phyloP scores from a whole-genome alignment of 371 early-diverging fungal genomes.

The Mortierella sp. region DNA sequence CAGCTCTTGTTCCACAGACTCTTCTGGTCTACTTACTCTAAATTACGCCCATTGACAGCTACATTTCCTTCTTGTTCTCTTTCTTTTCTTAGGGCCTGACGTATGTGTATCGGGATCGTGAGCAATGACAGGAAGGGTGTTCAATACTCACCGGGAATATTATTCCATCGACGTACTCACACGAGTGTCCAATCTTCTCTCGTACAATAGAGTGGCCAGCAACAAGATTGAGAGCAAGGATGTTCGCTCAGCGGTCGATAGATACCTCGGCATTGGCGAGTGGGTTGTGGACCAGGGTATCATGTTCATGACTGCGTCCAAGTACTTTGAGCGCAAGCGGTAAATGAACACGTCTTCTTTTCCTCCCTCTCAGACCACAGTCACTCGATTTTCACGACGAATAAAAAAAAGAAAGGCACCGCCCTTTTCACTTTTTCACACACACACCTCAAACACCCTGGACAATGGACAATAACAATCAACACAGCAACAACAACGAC shows the following conservation, averaged over 20 bases:
- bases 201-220: conserved; percentile 63
- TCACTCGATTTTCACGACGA: not conserved
- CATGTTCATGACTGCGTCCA: conserved; percentile 66
- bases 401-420: not conserved
- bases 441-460: not conserved
- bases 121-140: not conserved
- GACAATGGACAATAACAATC: not conserved
- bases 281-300: conserved; percentile 75
- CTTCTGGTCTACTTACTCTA: not conserved
- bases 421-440: not conserved
- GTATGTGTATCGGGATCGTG: conserved; percentile 12
- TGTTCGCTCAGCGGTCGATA: conserved; percentile 64
- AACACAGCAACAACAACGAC: not conserved
- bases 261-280: conserved; percentile 78
- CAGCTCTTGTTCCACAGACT: no score
- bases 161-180: not conserved
- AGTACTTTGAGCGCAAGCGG: conserved; percentile 74
- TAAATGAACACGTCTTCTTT: not conserved
- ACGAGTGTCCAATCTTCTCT: not conserved
- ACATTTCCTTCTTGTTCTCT: not conserved
- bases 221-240: conserved; percentile 72
- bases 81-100: conserved; percentile 32
- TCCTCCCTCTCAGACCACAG: not conserved
- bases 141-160: not conserved
- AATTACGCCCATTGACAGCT: not conserved